Percentiles rank a stretch among this genome's conserved stretches.
Conservation (phyloP, 371 early-diverging fungal genomes). For the Chytridiales sp. region DNA sequence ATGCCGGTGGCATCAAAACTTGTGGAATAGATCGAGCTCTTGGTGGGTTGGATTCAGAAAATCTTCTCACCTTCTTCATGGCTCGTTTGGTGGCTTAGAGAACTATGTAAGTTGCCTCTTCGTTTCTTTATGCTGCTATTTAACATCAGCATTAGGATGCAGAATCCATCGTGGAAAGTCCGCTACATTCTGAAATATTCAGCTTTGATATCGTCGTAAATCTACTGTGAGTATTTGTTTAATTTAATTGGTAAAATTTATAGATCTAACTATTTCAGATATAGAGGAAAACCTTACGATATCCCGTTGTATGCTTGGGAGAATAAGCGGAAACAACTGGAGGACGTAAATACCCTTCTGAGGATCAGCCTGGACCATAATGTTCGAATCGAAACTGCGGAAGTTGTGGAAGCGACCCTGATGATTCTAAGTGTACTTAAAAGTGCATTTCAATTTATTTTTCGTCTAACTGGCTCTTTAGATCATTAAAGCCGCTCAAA, state of each 20-base stretch:
- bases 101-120: constrained; percentile 6
- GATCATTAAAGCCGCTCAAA: background rate
- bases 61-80: constrained; percentile 5
- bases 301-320: constrained; percentile 24
- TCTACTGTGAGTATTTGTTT: background rate
- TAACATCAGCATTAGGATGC: constrained; percentile 5
- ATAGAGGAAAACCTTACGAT: constrained; percentile 6
- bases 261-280: background rate
- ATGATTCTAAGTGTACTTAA: background rate
- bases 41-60: background rate
- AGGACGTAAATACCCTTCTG: constrained; percentile 5
- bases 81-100: constrained; percentile 14
- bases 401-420: too few species aligned
- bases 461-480: constrained; percentile 11
- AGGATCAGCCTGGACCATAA: background rate
- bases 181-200: constrained; percentile 7
- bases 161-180: constrained; percentile 15
- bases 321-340: constrained; percentile 21
- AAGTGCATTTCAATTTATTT: constrained; percentile 12
- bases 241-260: background rate
- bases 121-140: constrained; percentile 13
- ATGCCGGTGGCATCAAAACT: constrained; percentile 31
- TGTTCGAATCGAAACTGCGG: background rate
- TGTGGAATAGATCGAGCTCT: constrained; percentile 34
- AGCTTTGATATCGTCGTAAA: constrained; percentile 10